These are phyloP conservation scores for Calendula officinalis DNA, from an alignment of 129 eudicot genomes.

Conservation along the genomic window DNA sequence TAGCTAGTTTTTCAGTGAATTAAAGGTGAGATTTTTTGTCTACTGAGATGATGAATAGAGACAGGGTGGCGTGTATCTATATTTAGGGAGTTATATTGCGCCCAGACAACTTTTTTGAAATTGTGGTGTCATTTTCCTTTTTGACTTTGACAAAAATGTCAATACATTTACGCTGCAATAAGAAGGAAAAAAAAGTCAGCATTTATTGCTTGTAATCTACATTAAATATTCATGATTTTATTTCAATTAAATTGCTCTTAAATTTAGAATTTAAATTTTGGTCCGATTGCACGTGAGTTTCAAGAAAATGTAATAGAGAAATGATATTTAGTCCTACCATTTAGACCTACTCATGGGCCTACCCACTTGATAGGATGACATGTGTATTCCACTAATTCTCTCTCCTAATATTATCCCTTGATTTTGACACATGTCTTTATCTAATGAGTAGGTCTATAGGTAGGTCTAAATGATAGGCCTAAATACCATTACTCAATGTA, in stretches of 20 bases:
- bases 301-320: no score
- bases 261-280: background rate
- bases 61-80: slow-evolving; percentile 23
- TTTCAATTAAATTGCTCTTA: background rate
- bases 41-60: background rate
- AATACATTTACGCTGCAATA: slow-evolving; percentile 18
- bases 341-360: no score
- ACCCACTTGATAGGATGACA: no score
- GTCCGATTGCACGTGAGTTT: background rate
- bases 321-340: no score
- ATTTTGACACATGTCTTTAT: no score
- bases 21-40: slow-evolving; percentile 13
- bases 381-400: no score
- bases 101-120: slow-evolving; percentile 21
- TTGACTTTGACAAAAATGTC: slow-evolving; percentile 33
- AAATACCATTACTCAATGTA: no score
- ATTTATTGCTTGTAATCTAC: slow-evolving; percentile 11
- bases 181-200: background rate
- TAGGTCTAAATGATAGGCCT: no score
- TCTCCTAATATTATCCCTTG: no score
- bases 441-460: no score
- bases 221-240: background rate
- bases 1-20: slow-evolving; percentile 5
- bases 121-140: slow-evolving; percentile 14
- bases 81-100: slow-evolving; percentile 18